Base-by-base conservation (phyloP, 2,329 filamentous ascomycete species). In the Exophiala mesophila region DNA sequence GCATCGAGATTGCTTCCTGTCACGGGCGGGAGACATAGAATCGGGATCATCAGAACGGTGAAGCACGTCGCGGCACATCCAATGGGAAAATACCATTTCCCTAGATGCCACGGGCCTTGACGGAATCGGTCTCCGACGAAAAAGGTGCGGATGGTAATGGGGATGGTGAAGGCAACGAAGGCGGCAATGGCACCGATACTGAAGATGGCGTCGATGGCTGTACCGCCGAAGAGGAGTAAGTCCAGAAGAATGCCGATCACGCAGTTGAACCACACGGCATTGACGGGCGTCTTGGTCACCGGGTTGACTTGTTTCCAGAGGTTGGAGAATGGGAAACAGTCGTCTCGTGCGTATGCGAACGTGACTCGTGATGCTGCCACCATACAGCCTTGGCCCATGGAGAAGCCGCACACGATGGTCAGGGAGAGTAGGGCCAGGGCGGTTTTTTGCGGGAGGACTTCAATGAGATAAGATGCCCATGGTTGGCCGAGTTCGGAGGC, bases 381-480 rank as follows among this genome's bases (percentile, higher is more conserved):
- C 78, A 84, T 85, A 58, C 80, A 83, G 2, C 80, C 82, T 59
- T 85, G 81, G 4, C 82, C 82, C 78, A 85, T 85, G 29, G 74
- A 77, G 57, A 85, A 85, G 2, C 79, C 77, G 44, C 80, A 82
- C 29, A 85, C 68, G 50, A 85, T 83, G 2, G 81, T 85, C 30
- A 85, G 62, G 0, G 73, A 65, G 9, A 85, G 73, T 37, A 85
- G 75, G 1, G 77, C 77, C 18, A 84, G 66, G 3, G 78, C 78
- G 2, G 73, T 69, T 39, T 75, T 76, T 42, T 75, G 68, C 1
- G 77, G 74, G 45, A 86, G 66, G 33, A 82, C 72, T 57, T 85
- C 81, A 37, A 82, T 70, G 12, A 85, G 69, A 52, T 84, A 84
- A 3, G 81, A 80, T 2, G 80, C 82, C 68, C 81, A 85, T 0